phyloP scores from a whole-genome alignment of 371 early-diverging fungal genomes.

The Zopfochytrium polystomum region DNA sequence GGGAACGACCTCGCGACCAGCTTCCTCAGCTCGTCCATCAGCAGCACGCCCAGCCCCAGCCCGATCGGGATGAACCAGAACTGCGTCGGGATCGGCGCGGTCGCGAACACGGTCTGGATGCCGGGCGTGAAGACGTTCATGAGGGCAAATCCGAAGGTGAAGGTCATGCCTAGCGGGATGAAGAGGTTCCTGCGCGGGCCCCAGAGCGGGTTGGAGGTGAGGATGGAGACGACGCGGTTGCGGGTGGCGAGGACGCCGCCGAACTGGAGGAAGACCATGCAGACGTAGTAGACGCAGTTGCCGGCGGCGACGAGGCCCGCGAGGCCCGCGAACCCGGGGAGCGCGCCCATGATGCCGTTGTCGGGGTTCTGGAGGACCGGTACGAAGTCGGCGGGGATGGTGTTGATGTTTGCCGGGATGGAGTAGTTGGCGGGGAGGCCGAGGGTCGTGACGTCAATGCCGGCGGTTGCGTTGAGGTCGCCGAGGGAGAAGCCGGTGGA shows the following conservation, averaged over 20 bases:
- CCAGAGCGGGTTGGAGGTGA: no score
- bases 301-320: constrained; percentile 9
- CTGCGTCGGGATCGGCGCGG: constrained; percentile 62
- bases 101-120: constrained; percentile 56
- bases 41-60: constrained; percentile 43
- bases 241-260: no score
- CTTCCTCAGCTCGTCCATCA: constrained; percentile 60
- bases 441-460: no score
- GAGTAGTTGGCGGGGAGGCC: no score
- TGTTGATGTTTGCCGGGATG: background rate
- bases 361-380: no score
- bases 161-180: constrained; percentile 52
- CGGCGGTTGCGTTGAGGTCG: constrained; percentile 4
- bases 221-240: no score
- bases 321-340: no score
- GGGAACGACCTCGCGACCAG: constrained; percentile 44
- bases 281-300: constrained; percentile 51
- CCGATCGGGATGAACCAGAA: constrained; percentile 67
- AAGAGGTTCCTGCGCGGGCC: constrained; percentile 51
- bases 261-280: constrained; percentile 63
- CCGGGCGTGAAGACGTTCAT: no score
- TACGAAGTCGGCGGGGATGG: no score
- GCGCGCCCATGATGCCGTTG: no score
- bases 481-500: no score
- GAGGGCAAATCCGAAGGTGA: constrained; percentile 40